Base-by-base conservation (phyloP, 441 rosid species). In the Adansonia gregorii region DNA sequence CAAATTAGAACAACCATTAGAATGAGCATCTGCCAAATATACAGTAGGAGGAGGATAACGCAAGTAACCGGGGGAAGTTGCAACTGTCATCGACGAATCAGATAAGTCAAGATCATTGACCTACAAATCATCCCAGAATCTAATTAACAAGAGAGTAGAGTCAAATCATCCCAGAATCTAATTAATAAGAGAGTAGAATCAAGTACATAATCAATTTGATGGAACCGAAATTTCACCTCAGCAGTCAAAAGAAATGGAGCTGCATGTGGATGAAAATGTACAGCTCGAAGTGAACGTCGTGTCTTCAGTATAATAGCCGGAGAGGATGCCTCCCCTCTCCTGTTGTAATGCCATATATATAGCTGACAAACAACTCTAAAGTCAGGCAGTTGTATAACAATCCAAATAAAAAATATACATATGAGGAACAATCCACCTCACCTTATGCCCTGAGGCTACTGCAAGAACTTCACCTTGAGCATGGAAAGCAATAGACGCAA, bases 381-480 rank as follows among this genome's bases (percentile, higher is more conserved):
- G 68, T 66, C 70, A 84, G 78, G 9, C 20, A 54, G 60, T 39
- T 51, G 54, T n/a, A 69, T 51, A 75, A 51, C 27, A 79, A 73
- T 43, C 55, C 70, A 75, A 61, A 69, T 48, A 22, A 14, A 73
- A 78, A 54, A 12, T 60, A 78, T 12, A 63, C 67, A 67, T 70
- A 45, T 35, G 65, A 72, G 80, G 45, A 72, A 56, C 76, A 72
- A 78, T 66, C 64, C 7, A 73, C 80, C 73, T 81, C 81, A 95
- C 98, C 99, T 93, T 95, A 89, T 95, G 98, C 65, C 99, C 98
- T 63, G 97, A 94, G 74, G 97, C 99, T 78, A 94, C 98, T 72
- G 99, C 98, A 56, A 95, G 97, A 77, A 94, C 79, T 77, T 94
- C 98, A 71, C 99, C 99, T 76, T 80, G 91, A 68, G 98, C 98